Evolutionary conservation across 768 basidiomycete species (phyloP).

Genomic region (Boletus edulis): DNA sequence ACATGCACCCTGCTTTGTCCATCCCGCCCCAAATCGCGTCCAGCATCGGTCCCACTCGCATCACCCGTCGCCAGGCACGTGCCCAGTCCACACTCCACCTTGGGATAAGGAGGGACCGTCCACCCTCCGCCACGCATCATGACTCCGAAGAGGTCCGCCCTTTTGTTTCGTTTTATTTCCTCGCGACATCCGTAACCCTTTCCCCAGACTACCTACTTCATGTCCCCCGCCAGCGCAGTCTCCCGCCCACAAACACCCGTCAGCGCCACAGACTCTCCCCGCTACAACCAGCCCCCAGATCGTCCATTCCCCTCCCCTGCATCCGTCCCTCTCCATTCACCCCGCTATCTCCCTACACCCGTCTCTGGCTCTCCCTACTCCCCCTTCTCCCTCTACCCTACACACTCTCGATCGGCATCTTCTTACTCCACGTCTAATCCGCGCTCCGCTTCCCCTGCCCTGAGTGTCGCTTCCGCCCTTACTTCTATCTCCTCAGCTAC

Average conservation of each 20-base stretch:
- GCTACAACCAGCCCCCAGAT: constrained; percentile 32
- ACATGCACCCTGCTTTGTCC: constrained; percentile 24
- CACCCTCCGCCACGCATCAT: constrained; percentile 19
- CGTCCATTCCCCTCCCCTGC: constrained; percentile 22
- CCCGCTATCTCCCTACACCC: constrained; percentile 46
- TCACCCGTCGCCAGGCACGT: constrained; percentile 45
- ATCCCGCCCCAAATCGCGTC: constrained; percentile 44
- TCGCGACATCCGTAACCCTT: constrained; percentile 7
- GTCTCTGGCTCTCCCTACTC: constrained; percentile 46
- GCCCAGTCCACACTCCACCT: constrained; percentile 33
- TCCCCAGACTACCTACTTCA: constrained; percentile 34
- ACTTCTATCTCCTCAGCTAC: constrained; percentile 49
- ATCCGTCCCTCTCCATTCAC: constrained; percentile 35
- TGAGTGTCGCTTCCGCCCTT: constrained; percentile 52
- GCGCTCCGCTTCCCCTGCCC: constrained; percentile 60
- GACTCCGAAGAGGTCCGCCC: constrained; percentile 28
- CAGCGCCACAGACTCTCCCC: constrained; percentile 31
- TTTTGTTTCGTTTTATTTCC: not conserved
- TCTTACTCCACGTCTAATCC: constrained; percentile 44
- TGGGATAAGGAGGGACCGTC: constrained; percentile 30
- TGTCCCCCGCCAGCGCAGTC: constrained; percentile 32
- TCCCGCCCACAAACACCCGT: constrained; percentile 42
- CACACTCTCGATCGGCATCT: constrained; percentile 47
- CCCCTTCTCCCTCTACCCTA: constrained; percentile 41
- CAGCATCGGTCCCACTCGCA: constrained; percentile 53